A percentile compares a stretch with the other conserved stretches of the same genome.
phyloP scores from a whole-genome alignment of 345 rosid species.

The Lumnitzera racemosa region DNA sequence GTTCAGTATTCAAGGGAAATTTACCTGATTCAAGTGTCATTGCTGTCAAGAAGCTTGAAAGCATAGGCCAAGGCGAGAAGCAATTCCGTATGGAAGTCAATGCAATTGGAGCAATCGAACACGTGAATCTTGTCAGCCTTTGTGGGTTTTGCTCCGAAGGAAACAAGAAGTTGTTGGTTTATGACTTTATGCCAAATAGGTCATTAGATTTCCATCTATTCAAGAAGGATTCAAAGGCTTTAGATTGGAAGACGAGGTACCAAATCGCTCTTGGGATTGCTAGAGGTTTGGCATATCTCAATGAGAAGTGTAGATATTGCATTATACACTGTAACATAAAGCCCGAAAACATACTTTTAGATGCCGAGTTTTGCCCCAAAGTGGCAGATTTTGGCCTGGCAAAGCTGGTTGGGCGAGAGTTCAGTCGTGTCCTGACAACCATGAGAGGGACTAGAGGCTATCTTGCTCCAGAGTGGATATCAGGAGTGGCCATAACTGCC shows the following conservation, averaged over 20 bases:
- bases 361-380: constrained; percentile 57
- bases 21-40: constrained; percentile 54
- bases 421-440: constrained; percentile 77
- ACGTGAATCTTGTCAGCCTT: constrained; percentile 73
- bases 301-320: constrained; percentile 77
- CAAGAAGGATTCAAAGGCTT: constrained; percentile 20
- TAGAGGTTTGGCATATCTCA: constrained; percentile 72
- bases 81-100: constrained; percentile 78
- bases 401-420: constrained; percentile 80
- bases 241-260: constrained; percentile 61
- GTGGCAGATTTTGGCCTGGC: constrained; percentile 90
- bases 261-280: constrained; percentile 63
- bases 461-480: constrained; percentile 92
- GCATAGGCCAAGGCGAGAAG: constrained; percentile 80
- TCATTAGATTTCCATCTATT: constrained; percentile 61
- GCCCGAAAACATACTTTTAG: constrained; percentile 81
- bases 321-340: constrained; percentile 87
- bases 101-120: constrained; percentile 79
- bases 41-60: constrained; percentile 78
- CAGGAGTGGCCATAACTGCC: constrained; percentile 69
- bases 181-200: constrained; percentile 83
- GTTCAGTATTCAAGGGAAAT: constrained; percentile 73
- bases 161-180: constrained; percentile 49
- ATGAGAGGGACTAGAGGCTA: constrained; percentile 93
- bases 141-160: constrained; percentile 86